Evolutionary conservation across 2,329 filamentous ascomycete genomes (phyloP), one percentile per base, ranked within the genome.

Genomic region (Talaromyces sp.): DNA sequence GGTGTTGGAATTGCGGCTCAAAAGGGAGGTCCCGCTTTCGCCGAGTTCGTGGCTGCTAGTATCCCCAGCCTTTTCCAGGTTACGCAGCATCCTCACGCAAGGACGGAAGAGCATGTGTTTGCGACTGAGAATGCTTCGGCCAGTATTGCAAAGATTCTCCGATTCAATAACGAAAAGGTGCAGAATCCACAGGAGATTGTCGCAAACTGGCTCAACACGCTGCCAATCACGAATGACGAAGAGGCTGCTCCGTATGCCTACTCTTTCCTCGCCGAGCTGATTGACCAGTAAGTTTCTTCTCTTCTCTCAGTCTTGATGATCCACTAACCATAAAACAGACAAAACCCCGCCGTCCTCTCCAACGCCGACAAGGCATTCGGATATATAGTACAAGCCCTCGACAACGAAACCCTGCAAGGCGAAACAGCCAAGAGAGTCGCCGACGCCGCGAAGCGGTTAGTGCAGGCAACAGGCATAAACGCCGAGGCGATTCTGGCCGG

Each of bases 101-200:
- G 94, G 63, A 87, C 84, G 50, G 94, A 97, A 63, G 94, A 97
- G 66, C 92, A 97, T 67, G 88, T 96, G 1, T 99, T 96, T 70
- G 94, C 94, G 2, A 97, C 94, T 1, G 94, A 99, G 77, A 99
- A 99, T 70, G 93, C 93, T 6, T 97, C 91, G 65, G 93, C 94
- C 41, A 91, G 91, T 64, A 94, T 99, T 68, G 94, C 94, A 36
- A 99, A 99, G 81, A 93, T 99, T 55, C 80, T 99, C 63, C 91
- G 96, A 71, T 97, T 87, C 78, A 97, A 96, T 74, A 79, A 85
- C 22, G 80, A 80, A 64, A 89, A 89, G 70, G 86, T 99, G 17
- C 80, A 80, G 56, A 90, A 95, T 67, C 80, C 84, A 52, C 87
- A 94, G 68, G 83, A 88, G 37, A 81, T 97, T 25, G 85, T 91